Conservation (phyloP, 768 basidiomycete genomes). For the Russula sp. region DNA sequence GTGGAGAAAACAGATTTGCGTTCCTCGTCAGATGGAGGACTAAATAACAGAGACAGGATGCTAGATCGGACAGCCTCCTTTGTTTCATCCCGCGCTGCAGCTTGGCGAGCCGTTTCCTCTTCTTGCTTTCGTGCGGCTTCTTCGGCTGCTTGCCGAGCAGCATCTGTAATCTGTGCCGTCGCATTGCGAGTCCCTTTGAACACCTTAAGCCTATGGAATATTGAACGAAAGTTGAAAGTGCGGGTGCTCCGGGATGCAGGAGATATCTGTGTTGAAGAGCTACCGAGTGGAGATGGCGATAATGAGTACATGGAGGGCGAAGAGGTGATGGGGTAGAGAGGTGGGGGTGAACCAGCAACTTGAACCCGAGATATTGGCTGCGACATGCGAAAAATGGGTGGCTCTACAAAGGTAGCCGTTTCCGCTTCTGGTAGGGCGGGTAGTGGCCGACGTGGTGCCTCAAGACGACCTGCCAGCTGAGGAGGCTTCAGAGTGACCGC, state of each 20-base stretch:
- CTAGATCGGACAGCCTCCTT: background rate
- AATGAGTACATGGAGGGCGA: background rate
- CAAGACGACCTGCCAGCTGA: background rate
- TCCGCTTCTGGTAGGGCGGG: background rate
- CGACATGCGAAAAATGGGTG: no score
- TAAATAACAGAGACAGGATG: conserved; percentile 34
- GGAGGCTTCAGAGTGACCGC: background rate
- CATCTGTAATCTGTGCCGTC: background rate
- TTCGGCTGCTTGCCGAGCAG: background rate
- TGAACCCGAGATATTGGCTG: background rate
- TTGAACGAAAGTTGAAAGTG: background rate
- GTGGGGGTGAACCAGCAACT: background rate
- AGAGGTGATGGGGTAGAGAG: background rate
- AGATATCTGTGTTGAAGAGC: background rate
- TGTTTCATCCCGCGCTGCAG: background rate
- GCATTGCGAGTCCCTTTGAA: conserved; percentile 1
- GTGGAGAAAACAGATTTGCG: conserved; percentile 45
- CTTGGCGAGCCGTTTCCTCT: background rate
- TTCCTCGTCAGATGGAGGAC: conserved; percentile 29
- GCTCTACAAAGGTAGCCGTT: background rate
- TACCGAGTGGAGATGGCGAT: background rate
- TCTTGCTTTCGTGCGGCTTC: background rate
- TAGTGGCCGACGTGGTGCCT: background rate
- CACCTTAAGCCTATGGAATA: background rate
- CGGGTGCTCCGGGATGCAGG: background rate